These are phyloP conservation scores for Coniferiporia sulphurascens DNA, from an alignment of 1,284 basidiomycete species.

Conservation along the genomic window DNA sequence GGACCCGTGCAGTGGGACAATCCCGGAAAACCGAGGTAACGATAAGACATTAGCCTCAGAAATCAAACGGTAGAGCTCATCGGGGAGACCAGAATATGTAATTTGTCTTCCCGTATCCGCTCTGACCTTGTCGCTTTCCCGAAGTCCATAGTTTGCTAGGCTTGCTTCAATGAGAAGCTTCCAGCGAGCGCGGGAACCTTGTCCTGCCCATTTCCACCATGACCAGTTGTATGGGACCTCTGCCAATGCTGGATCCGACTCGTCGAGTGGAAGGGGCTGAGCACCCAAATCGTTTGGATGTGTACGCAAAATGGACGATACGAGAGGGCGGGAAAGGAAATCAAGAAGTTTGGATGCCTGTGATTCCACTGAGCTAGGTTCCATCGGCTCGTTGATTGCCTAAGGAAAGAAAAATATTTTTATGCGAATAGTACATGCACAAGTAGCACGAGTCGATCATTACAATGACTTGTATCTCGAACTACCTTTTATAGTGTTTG, in stretches of 20 bases:
- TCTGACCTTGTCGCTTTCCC: not conserved
- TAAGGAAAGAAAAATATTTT: too few species aligned
- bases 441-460: too few species aligned
- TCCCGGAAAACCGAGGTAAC: constrained; percentile 3
- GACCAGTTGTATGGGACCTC: constrained; percentile 2
- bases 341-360: not conserved
- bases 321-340: not conserved
- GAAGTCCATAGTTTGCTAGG: not conserved
- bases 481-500: too few species aligned
- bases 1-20: not conserved
- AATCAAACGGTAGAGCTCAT: not conserved
- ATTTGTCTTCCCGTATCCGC: not conserved
- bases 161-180: not conserved
- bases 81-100: not conserved
- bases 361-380: not conserved
- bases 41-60: not conserved
- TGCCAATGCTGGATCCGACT: not conserved
- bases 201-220: constrained; percentile 15
- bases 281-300: constrained; percentile 14
- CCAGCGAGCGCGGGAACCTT: constrained; percentile 2
- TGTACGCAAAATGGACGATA: not conserved
- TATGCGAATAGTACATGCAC: too few species aligned
- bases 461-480: too few species aligned
- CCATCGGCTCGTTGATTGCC: not conserved
- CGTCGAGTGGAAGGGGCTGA: not conserved